Percentiles rank a stretch among this genome's conserved stretches.
phyloP scores from a whole-genome alignment of 345 rosid genomes.

The Salix arbutifolia region DNA sequence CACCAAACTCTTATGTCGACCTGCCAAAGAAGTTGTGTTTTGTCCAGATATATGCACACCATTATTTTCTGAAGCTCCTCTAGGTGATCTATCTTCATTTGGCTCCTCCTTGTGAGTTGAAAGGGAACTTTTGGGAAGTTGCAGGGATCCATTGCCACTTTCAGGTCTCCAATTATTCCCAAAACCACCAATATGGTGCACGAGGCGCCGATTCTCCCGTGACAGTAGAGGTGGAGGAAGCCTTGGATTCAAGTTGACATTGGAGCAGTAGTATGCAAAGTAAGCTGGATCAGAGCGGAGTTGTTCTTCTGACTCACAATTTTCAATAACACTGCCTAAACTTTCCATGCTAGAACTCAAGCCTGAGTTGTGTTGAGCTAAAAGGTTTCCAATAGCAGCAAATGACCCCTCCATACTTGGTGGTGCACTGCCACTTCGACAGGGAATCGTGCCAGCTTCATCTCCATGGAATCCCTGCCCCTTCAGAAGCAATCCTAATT shows the following conservation, averaged over 20 bases:
- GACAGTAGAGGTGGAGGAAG: constrained; percentile 90
- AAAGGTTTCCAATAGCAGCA: constrained; percentile 68
- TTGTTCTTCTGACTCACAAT: constrained; percentile 67
- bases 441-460: constrained; percentile 43
- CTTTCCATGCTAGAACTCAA: constrained; percentile 45
- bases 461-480: constrained; percentile 53
- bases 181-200: constrained; percentile 62
- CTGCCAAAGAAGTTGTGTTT: constrained; percentile 36
- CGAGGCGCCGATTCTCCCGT: constrained; percentile 60
- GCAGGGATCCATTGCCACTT: constrained; percentile 41
- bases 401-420: constrained; percentile 97
- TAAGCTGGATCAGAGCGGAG: constrained; percentile 78
- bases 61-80: constrained; percentile 26
- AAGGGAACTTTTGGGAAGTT: constrained; percentile 32
- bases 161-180: constrained; percentile 48
- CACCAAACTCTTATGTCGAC: constrained; percentile 78
- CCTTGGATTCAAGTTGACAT: constrained; percentile 87
- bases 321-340: constrained; percentile 49
- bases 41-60: constrained; percentile 28
- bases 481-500: constrained; percentile 63
- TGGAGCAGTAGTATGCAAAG: constrained; percentile 67
- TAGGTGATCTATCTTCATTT: constrained; percentile 63
- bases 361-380: constrained; percentile 55
- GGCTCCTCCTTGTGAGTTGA: constrained; percentile 80
- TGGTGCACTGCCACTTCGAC: constrained; percentile 94